Evolutionary conservation across 2,329 filamentous ascomycete genomes (phyloP).

Genomic region (Xylaria sp.): DNA sequence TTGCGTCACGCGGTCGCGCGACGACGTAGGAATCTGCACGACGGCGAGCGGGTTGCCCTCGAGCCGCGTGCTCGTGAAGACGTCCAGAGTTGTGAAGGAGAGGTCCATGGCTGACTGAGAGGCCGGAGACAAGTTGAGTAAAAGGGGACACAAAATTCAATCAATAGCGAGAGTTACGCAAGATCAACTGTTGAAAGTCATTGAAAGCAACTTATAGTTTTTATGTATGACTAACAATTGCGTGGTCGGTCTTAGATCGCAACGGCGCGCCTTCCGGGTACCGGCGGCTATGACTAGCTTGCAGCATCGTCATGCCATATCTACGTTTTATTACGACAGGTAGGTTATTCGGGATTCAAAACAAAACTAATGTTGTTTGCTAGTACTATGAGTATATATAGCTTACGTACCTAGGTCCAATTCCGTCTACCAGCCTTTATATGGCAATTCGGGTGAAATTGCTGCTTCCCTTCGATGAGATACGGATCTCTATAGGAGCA

Average conservation of each 20-base stretch:
- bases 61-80: slow-evolving; percentile 64
- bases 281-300: slow-evolving; percentile 15
- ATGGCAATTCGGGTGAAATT: background rate
- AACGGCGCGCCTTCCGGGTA: slow-evolving; percentile 16
- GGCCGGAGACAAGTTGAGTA: too few species aligned
- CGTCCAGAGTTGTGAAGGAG: slow-evolving; percentile 64
- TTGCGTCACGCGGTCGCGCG: slow-evolving; percentile 55
- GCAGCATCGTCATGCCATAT: slow-evolving; percentile 6
- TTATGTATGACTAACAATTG: slow-evolving; percentile 29
- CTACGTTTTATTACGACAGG: background rate
- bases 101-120: slow-evolving; percentile 49
- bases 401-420: background rate
- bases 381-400: background rate
- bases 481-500: background rate
- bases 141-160: too few species aligned
- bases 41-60: slow-evolving; percentile 70
- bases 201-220: background rate
- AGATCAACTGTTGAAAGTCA: background rate
- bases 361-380: background rate
- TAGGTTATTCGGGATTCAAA: background rate
- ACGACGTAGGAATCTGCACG: slow-evolving; percentile 60
- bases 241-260: slow-evolving; percentile 13
- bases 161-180: too few species aligned
- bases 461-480: background rate
- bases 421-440: background rate